phyloP scores from a whole-genome alignment of 371 early-diverging fungal species.

The Vairimorpha apis region DNA sequence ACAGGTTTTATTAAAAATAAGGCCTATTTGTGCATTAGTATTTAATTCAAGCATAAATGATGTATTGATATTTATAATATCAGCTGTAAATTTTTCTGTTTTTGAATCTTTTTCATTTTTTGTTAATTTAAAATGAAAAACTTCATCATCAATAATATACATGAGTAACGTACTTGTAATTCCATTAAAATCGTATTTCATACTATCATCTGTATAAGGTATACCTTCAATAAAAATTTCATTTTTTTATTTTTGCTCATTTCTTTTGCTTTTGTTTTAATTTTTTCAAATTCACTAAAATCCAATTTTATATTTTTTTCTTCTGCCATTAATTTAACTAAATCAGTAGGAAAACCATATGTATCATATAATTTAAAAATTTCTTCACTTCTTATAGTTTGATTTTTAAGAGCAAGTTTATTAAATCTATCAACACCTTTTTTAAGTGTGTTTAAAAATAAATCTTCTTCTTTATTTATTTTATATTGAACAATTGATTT shows the following conservation, averaged over 20 bases:
- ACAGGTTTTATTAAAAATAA: slow-evolving; percentile 89
- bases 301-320: slow-evolving; percentile 80
- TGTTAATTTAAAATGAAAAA: no score
- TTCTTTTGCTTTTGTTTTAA: slow-evolving; percentile 74
- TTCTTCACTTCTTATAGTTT: slow-evolving; percentile 73
- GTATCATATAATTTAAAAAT: slow-evolving; percentile 97
- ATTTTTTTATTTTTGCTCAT: slow-evolving; percentile 63
- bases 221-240: slow-evolving; percentile 22
- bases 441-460: slow-evolving; percentile 90
- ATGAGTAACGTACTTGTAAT: slow-evolving; percentile 16
- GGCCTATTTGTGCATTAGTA: slow-evolving; percentile 48
- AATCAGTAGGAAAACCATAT: slow-evolving; percentile 97
- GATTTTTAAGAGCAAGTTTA: slow-evolving; percentile 69
- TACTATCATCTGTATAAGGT: slow-evolving; percentile 72
- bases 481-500: slow-evolving; percentile 72
- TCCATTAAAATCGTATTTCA: slow-evolving; percentile 69
- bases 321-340: slow-evolving; percentile 91
- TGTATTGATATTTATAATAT: no score
- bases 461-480: slow-evolving; percentile 84
- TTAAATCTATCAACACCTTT: slow-evolving; percentile 90
- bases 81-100: no score
- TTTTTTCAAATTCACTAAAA: slow-evolving; percentile 73
- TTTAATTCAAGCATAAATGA: no score
- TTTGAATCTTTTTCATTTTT: no score
- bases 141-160: slow-evolving; percentile 23